Conservation (phyloP, 805 yeast species). For the Wickerhamiella slavikovae region DNA sequence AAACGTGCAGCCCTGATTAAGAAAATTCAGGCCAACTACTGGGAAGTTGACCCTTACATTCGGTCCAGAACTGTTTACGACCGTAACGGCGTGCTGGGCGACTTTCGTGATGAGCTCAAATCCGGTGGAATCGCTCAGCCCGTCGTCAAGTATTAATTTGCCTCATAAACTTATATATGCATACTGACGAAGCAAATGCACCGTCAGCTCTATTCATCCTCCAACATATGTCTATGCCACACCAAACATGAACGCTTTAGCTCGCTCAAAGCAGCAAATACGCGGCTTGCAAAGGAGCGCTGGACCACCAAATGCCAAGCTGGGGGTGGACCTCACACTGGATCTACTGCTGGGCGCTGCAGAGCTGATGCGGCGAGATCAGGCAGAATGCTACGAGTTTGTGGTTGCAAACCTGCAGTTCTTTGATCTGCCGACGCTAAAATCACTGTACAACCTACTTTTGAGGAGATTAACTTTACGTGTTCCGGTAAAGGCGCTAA, state of each 20-base stretch:
- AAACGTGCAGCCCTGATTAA: slow-evolving; percentile 24
- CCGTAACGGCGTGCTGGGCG: slow-evolving; percentile 43
- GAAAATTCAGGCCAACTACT: slow-evolving; percentile 41
- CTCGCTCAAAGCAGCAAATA: too few species aligned
- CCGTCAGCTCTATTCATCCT: too few species aligned
- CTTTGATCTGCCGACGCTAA: not conserved
- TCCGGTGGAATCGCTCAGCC: slow-evolving; percentile 12
- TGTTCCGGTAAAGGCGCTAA: not conserved
- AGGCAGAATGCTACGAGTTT: not conserved
- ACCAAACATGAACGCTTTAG: too few species aligned
- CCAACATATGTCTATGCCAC: too few species aligned
- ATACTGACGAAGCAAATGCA: too few species aligned
- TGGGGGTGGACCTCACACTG: too few species aligned
- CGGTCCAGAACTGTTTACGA: slow-evolving; percentile 68
- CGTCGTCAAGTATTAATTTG: slow-evolving; percentile 4
- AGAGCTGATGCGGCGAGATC: too few species aligned
- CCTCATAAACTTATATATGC: too few species aligned
- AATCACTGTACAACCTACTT: not conserved
- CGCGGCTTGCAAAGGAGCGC: too few species aligned
- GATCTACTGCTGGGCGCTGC: too few species aligned
- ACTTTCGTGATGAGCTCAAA: slow-evolving; percentile 11
- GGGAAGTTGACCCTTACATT: slow-evolving; percentile 55
- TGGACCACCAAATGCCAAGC: too few species aligned
- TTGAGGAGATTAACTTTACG: not conserved
- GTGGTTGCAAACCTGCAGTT: not conserved